A percentile compares a stretch with the other conserved stretches of the same genome.
These are phyloP conservation scores for Trichoderma afroharzianum DNA, from an alignment of 2,329 filamentous ascomycete species.

Conservation along the genomic window DNA sequence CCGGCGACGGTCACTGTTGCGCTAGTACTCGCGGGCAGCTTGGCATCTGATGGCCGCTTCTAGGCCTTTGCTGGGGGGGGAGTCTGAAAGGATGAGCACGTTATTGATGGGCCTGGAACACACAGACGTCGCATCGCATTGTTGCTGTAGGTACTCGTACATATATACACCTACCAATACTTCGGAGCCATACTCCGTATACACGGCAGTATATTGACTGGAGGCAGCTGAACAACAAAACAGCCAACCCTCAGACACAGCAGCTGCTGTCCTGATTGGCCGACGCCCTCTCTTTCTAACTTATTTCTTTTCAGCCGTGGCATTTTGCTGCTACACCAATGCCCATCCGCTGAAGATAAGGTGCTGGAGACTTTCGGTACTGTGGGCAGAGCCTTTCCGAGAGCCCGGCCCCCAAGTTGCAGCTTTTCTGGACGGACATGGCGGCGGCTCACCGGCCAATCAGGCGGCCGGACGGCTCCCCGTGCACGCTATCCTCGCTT, in stretches of 20 bases:
- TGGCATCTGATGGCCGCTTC: not conserved
- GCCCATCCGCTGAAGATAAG: not conserved
- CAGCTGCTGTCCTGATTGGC: not conserved
- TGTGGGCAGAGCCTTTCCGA: not conserved
- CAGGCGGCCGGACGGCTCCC: slow-evolving; percentile 28
- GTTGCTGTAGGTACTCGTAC: not conserved
- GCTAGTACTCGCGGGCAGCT: not conserved
- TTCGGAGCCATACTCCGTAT: no score
- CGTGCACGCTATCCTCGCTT: slow-evolving; percentile 30
- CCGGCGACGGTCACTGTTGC: not conserved
- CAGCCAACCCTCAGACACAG: not conserved
- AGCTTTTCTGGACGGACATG: not conserved
- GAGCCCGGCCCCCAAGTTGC: slow-evolving; percentile 4
- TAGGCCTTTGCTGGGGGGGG: not conserved
- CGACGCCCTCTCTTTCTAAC: not conserved
- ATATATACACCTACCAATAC: no score
- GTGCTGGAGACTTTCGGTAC: not conserved
- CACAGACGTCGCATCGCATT: not conserved
- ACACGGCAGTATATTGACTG: not conserved
- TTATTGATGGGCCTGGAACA: not conserved
- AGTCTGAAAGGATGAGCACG: not conserved
- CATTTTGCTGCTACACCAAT: not conserved
- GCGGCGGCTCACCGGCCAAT: slow-evolving; percentile 27
- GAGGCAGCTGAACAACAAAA: not conserved
- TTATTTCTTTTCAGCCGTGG: not conserved